Conservation (phyloP, 306 rosid species). For the Leucaena leucocephala region DNA sequence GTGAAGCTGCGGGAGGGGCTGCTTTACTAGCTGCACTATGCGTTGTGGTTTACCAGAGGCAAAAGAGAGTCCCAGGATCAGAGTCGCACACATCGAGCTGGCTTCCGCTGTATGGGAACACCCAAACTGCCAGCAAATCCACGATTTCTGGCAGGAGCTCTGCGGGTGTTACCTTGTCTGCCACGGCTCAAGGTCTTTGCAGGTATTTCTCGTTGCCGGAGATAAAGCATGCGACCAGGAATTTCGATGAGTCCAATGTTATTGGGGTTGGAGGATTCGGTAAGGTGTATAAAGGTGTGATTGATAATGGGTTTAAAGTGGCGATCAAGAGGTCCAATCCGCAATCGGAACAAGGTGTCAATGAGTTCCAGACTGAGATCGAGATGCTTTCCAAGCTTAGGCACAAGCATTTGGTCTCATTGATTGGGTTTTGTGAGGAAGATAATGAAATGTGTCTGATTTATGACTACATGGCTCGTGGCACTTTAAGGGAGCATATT, state of each 20-base stretch:
- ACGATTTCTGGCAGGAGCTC: conserved; percentile 46
- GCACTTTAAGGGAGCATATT: conserved; percentile 60
- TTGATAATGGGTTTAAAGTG: conserved; percentile 51
- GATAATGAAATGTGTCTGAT: conserved; percentile 58
- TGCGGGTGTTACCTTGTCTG: conserved; percentile 33
- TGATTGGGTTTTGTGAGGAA: conserved; percentile 66
- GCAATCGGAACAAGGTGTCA: conserved; percentile 62
- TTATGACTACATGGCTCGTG: conserved; percentile 59
- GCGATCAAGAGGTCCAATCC: conserved; percentile 62
- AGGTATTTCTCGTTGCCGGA: conserved; percentile 54
- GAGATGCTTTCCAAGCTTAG: conserved; percentile 70
- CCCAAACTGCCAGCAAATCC: conserved; percentile 39
- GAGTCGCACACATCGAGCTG: conserved; percentile 45
- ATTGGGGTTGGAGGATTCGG: conserved; percentile 73
- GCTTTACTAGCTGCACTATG: conserved; percentile 51
- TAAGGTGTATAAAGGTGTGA: conserved; percentile 59
- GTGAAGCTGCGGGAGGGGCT: conserved; percentile 57
- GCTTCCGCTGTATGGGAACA: conserved; percentile 50
- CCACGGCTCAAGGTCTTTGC: conserved; percentile 57
- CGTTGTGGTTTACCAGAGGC: conserved; percentile 39
- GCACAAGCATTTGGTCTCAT: conserved; percentile 64
- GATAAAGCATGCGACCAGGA: conserved; percentile 50
- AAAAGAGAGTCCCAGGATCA: conserved; percentile 42
- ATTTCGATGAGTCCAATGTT: conserved; percentile 54
- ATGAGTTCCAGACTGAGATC: conserved; percentile 61